These are phyloP conservation scores for Phialophora tarda DNA, from an alignment of 2,329 filamentous ascomycete genomes.

Conservation along the genomic window DNA sequence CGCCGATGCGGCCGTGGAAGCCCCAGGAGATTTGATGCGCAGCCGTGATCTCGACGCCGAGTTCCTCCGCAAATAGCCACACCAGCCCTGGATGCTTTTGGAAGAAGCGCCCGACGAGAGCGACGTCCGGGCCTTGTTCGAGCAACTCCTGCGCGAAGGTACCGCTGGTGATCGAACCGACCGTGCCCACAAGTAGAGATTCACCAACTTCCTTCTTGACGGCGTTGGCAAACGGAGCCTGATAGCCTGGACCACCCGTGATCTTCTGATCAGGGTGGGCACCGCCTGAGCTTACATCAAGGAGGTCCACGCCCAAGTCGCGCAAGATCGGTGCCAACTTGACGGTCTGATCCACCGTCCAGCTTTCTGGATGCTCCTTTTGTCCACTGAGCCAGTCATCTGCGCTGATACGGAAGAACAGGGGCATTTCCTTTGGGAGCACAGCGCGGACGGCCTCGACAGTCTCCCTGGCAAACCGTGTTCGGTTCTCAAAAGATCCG, in stretches of 20 bases:
- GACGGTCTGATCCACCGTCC: slow-evolving; percentile 69
- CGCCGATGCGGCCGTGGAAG: slow-evolving; percentile 32
- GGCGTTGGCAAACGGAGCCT: slow-evolving; percentile 72
- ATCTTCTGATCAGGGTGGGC: slow-evolving; percentile 46
- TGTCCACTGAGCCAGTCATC: slow-evolving; percentile 73
- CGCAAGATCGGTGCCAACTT: slow-evolving; percentile 71
- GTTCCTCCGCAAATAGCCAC: slow-evolving; percentile 71
- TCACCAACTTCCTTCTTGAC: slow-evolving; percentile 77
- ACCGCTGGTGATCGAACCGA: slow-evolving; percentile 74
- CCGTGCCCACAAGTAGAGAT: slow-evolving; percentile 72
- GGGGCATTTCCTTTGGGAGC: slow-evolving; percentile 71
- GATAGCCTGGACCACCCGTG: slow-evolving; percentile 67
- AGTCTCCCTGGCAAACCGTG: slow-evolving; percentile 70
- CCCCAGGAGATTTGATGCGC: slow-evolving; percentile 63
- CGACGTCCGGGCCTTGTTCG: slow-evolving; percentile 69
- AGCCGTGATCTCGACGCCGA: slow-evolving; percentile 73
- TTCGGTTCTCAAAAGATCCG: slow-evolving; percentile 66
- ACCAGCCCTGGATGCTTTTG: slow-evolving; percentile 80
- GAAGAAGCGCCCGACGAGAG: slow-evolving; percentile 75
- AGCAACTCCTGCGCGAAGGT: slow-evolving; percentile 69
- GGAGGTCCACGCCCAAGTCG: slow-evolving; percentile 74
- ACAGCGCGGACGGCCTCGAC: slow-evolving; percentile 65
- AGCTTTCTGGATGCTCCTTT: slow-evolving; percentile 65
- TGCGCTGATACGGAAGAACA: slow-evolving; percentile 75
- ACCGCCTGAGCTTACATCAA: slow-evolving; percentile 81